A percentile compares a stretch with the other conserved stretches of the same genome.
phyloP scores from a whole-genome alignment of 2,329 filamentous ascomycete genomes.

The Colletotrichum spaethianum region DNA sequence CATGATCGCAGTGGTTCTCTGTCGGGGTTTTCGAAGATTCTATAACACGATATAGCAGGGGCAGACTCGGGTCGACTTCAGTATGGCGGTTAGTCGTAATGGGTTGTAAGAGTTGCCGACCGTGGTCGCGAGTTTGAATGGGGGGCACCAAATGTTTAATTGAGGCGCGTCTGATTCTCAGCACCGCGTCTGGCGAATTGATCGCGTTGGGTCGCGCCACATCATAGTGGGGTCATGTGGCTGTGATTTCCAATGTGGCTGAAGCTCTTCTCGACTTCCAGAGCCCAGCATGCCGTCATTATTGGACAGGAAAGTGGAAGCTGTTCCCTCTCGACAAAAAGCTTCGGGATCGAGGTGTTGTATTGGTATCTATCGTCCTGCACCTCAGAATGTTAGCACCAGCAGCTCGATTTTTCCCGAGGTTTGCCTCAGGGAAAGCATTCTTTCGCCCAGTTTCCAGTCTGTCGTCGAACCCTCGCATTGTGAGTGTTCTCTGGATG shows the following conservation, averaged over 20 bases:
- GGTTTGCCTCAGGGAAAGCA: not conserved
- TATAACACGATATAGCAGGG: not conserved
- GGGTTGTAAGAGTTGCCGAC: not conserved
- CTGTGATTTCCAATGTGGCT: not conserved
- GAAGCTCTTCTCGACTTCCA: not conserved
- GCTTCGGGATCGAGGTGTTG: constrained; percentile 3
- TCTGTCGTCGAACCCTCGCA: constrained; percentile 65
- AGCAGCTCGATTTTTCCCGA: constrained; percentile 46
- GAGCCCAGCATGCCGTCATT: constrained; percentile 17
- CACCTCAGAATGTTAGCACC: constrained; percentile 50
- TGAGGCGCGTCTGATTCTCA: constrained; percentile 38
- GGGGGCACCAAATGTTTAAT: constrained; percentile 37
- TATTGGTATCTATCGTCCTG: not conserved
- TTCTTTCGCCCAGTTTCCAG: constrained; percentile 58
- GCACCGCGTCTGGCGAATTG: constrained; percentile 13
- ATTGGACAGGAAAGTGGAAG: constrained; percentile 10
- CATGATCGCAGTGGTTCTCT: constrained; percentile 46
- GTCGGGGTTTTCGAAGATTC: constrained; percentile 6
- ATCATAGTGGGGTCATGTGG: constrained; percentile 9
- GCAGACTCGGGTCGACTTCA: too few relatives aligned
- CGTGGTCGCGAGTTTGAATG: not conserved
- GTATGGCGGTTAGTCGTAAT: not conserved
- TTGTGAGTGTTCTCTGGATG: constrained; percentile 59
- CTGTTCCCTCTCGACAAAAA: constrained; percentile 17
- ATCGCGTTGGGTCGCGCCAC: constrained; percentile 9